Evolutionary conservation across 441 rosid genomes (phyloP).

Genomic region (Croton laevigatus): DNA sequence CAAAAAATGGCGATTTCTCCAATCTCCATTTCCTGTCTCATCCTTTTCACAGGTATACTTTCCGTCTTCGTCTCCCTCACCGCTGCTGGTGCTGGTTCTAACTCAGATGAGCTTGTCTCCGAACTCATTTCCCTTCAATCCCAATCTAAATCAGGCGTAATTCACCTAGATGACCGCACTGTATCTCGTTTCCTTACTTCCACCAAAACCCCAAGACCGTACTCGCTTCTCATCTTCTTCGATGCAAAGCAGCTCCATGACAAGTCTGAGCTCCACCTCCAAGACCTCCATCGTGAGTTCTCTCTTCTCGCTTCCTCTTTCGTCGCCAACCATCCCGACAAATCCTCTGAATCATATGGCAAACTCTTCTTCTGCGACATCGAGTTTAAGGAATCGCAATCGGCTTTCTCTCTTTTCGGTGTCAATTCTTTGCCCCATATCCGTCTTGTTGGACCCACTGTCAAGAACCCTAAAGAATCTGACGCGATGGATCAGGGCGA

Average conservation of each 20-base stretch:
- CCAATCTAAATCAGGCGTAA: conserved; percentile 55
- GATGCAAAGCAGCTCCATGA: conserved; percentile 83
- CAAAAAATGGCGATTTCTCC: conserved; percentile 45
- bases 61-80: conserved; percentile 3
- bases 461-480: conserved; percentile 53
- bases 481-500: conserved; percentile 78
- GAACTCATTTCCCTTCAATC: conserved; percentile 60
- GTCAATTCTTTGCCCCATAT: conserved; percentile 89
- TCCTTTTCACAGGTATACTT: conserved; percentile 13
- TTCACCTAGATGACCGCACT: conserved; percentile 69
- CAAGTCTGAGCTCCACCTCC: conserved; percentile 66
- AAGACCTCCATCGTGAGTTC: conserved; percentile 67
- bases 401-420: conserved; percentile 69
- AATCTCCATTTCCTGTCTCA: conserved; percentile 10
- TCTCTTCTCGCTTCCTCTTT: conserved; percentile 63
- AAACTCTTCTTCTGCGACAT: conserved; percentile 88
- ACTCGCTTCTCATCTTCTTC: conserved; percentile 77
- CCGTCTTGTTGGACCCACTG: conserved; percentile 63
- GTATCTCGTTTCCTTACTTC: conserved; percentile 72
- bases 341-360: conserved; percentile 23
- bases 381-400: conserved; percentile 73
- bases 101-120: conserved; percentile 39
- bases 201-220: conserved; percentile 61
- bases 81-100: conserved; percentile 20
- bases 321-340: conserved; percentile 52